A percentile compares a stretch with the other conserved stretches of the same genome.
Conservation (phyloP, 1,284 basidiomycete species). For the Phellinidium pouzarii region DNA sequence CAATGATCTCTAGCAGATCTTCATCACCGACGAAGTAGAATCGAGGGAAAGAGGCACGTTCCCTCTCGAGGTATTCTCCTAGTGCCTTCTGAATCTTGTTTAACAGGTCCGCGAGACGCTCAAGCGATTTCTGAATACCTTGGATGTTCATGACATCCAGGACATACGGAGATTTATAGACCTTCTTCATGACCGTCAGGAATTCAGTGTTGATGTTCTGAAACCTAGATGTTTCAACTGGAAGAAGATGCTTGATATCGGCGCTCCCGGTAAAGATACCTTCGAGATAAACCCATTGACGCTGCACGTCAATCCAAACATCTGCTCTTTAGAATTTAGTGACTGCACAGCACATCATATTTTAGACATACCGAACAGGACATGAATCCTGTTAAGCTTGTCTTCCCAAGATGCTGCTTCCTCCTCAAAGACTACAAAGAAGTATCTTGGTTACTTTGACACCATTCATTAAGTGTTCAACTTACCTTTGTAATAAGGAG, state of each 20-base stretch:
- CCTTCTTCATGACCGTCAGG: conserved; percentile 98
- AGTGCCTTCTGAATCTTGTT: conserved; percentile 99
- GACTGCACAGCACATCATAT: background rate
- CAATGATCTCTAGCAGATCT: conserved; percentile 97
- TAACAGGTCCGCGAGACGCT: conserved; percentile 91
- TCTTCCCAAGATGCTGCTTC: conserved; percentile 93
- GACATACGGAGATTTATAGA: conserved; percentile 97
- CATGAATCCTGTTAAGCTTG: conserved; percentile 90
- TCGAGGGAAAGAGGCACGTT: conserved; percentile 95
- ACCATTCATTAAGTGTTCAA: background rate
- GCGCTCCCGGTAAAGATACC: conserved; percentile 99
- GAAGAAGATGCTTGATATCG: conserved; percentile 97
- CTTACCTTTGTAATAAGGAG: conserved; percentile 91
- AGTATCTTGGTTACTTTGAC: conserved; percentile 6
- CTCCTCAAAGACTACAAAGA: conserved; percentile 77
- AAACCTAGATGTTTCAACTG: conserved; percentile 95
- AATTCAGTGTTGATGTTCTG: conserved; percentile 99
- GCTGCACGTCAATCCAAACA: conserved; percentile 98
- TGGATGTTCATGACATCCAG: conserved; percentile 96
- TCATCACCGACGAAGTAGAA: conserved; percentile 99
- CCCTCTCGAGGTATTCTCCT: conserved; percentile 97
- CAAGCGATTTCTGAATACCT: conserved; percentile 93
- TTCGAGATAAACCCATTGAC: conserved; percentile 99
- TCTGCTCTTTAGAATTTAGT: conserved; percentile 40
- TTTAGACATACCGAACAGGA: conserved; percentile 75